phyloP scores from a whole-genome alignment of 495 filamentous ascomycete species.

The Neurospora sublineolata region DNA sequence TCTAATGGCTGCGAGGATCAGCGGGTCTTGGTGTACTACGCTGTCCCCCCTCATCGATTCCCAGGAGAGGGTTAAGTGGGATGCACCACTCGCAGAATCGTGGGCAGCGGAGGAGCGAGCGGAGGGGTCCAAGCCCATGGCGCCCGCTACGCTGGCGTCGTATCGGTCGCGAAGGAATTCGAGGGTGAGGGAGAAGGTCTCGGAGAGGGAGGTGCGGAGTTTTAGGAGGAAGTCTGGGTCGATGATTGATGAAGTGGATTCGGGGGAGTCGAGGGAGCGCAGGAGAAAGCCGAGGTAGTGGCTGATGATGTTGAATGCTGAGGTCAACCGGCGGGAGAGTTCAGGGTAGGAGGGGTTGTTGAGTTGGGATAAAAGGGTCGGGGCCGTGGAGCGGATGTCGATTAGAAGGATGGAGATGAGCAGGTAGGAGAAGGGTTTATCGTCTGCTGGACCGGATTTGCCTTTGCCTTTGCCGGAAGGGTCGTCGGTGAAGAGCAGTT shows the following conservation, averaged over 20 bases:
- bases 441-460: slow-evolving; percentile 5
- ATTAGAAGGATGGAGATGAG: slow-evolving; percentile 49
- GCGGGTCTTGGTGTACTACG: slow-evolving; percentile 26
- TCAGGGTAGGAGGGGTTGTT: slow-evolving; percentile 36
- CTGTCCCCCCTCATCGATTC: slow-evolving; percentile 28
- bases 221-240: slow-evolving; percentile 45
- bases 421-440: slow-evolving; percentile 47
- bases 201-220: slow-evolving; percentile 44
- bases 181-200: slow-evolving; percentile 45
- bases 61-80: slow-evolving; percentile 39
- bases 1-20: slow-evolving; percentile 41
- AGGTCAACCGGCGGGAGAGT: slow-evolving; percentile 40
- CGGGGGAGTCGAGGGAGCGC: slow-evolving; percentile 28
- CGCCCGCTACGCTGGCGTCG: slow-evolving; percentile 46
- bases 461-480: background rate
- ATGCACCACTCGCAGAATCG: slow-evolving; percentile 17
- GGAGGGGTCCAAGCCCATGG: slow-evolving; percentile 40
- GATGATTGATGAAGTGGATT: slow-evolving; percentile 16
- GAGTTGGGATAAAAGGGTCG: slow-evolving; percentile 44
- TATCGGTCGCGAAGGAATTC: slow-evolving; percentile 56
- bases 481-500: slow-evolving; percentile 35
- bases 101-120: slow-evolving; percentile 22
- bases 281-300: slow-evolving; percentile 49
- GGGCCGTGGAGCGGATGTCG: slow-evolving; percentile 51
- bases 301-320: slow-evolving; percentile 47